Percentiles rank a stretch among this genome's conserved stretches.
Conservation (phyloP, 768 basidiomycete genomes). For the Pisolithus orientalis region DNA sequence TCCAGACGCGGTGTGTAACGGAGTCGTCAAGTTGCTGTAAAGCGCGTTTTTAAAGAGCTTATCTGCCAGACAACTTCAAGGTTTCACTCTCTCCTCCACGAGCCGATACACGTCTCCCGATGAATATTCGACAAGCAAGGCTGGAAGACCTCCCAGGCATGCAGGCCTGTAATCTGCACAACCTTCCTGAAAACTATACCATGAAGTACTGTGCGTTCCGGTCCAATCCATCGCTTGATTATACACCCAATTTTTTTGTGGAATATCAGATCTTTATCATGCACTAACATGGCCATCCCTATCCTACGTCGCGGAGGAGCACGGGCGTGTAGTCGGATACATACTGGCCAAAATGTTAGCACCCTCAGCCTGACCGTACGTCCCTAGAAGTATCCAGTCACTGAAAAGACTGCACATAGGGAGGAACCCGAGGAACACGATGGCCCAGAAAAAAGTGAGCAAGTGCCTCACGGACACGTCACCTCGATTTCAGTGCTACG, state of each 20-base stretch:
- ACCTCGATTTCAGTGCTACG: slow-evolving; percentile 94
- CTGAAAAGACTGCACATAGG: slow-evolving; percentile 37
- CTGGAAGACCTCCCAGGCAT: slow-evolving; percentile 85
- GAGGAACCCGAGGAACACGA: slow-evolving; percentile 46
- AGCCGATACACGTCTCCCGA: slow-evolving; percentile 2
- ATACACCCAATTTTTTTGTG: neutral
- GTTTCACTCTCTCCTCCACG: too few species aligned
- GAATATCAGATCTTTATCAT: slow-evolving; percentile 78
- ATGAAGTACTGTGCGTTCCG: slow-evolving; percentile 63
- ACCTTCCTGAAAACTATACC: slow-evolving; percentile 87
- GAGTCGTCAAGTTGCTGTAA: too few species aligned
- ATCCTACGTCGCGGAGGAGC: slow-evolving; percentile 90
- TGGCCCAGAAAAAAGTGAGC: slow-evolving; percentile 41
- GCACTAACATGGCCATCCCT: slow-evolving; percentile 89
- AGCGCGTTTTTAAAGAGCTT: too few species aligned
- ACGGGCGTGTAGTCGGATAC: slow-evolving; percentile 89
- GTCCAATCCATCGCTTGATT: neutral
- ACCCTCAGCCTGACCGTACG: neutral
- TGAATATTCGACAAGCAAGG: slow-evolving; percentile 28
- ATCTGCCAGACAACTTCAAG: too few species aligned
- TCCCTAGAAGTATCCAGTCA: slow-evolving; percentile 19
- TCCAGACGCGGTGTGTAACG: too few species aligned
- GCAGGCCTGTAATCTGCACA: slow-evolving; percentile 92
- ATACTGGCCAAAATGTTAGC: slow-evolving; percentile 92
- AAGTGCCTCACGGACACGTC: slow-evolving; percentile 80